These are phyloP conservation scores for Populus davidiana DNA, from an alignment of 345 rosid genomes.

Conservation along the genomic window DNA sequence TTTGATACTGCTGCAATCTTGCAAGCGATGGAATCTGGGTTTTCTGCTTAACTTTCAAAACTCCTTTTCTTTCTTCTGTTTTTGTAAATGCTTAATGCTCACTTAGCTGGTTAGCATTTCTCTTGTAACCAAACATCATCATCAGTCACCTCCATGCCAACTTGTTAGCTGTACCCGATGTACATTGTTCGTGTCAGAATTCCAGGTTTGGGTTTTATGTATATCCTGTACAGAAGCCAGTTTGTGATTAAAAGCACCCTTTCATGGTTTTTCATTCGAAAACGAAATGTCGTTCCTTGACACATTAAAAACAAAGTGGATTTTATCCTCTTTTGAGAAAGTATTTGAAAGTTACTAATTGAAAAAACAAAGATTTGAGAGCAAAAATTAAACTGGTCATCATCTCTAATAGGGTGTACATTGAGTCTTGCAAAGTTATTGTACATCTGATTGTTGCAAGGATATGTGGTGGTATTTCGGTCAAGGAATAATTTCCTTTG, in stretches of 20 bases:
- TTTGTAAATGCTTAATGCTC: conserved; percentile 19
- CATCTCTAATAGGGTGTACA: background rate
- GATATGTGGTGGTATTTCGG: background rate
- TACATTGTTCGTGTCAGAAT: conserved; percentile 17
- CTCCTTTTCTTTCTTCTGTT: background rate
- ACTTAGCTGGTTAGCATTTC: conserved; percentile 22
- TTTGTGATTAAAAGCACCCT: background rate
- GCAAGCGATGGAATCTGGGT: conserved; percentile 60
- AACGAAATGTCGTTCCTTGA: background rate
- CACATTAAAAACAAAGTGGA: background rate
- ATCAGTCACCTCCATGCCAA: background rate
- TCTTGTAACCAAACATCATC: conserved; percentile 11
- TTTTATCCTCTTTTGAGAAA: background rate
- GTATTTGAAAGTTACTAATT: background rate
- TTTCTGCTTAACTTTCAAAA: conserved; percentile 6
- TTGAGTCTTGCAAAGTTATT: background rate
- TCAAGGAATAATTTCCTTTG: background rate
- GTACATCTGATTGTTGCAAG: background rate
- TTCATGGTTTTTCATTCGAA: background rate
- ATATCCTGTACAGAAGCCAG: conserved; percentile 33
- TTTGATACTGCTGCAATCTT: conserved; percentile 55
- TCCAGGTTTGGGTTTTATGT: conserved; percentile 29
- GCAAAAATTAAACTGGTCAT: background rate
- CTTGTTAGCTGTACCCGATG: conserved; percentile 20
- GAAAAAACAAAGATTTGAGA: background rate